phyloP scores from a whole-genome alignment of 192 early-diverging fungal genomes.

The Globomyces pollinis-pini region DNA sequence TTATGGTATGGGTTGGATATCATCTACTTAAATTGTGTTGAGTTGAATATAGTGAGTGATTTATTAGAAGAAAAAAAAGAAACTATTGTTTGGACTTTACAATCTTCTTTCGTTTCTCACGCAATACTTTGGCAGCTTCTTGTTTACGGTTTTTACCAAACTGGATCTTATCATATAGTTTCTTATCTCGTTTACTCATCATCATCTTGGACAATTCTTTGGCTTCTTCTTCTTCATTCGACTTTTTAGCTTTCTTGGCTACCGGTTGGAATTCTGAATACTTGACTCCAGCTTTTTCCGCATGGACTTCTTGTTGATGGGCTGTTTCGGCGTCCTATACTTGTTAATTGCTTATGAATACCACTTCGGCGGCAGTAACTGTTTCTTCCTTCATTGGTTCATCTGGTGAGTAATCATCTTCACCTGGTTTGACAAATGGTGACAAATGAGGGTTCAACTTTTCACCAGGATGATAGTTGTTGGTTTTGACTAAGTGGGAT shows the following conservation, averaged over 20 bases:
- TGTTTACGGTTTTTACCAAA: constrained; percentile 63
- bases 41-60: no score
- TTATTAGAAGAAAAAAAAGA: no score
- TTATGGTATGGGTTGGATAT: no score
- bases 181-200: constrained; percentile 80
- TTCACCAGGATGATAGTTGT: constrained; percentile 70
- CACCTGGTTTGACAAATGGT: constrained; percentile 80
- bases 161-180: constrained; percentile 71
- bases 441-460: constrained; percentile 84
- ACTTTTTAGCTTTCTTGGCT: constrained; percentile 46
- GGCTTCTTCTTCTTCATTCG: constrained; percentile 51
- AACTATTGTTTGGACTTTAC: no score
- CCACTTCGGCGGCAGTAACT: constrained; percentile 33
- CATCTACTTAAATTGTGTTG: no score
- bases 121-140: constrained; percentile 39
- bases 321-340: constrained; percentile 1
- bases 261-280: constrained; percentile 1
- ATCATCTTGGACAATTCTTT: constrained; percentile 72
- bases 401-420: constrained; percentile 81
- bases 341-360: constrained; percentile 12
- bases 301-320: constrained; percentile 30
- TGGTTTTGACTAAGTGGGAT: constrained; percentile 54
- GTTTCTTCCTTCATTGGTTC: constrained; percentile 53
- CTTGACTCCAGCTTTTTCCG: neutral
- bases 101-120: constrained; percentile 1